Conservation (phyloP, 805 yeast genomes). For the Metschnikowia lunata region DNA sequence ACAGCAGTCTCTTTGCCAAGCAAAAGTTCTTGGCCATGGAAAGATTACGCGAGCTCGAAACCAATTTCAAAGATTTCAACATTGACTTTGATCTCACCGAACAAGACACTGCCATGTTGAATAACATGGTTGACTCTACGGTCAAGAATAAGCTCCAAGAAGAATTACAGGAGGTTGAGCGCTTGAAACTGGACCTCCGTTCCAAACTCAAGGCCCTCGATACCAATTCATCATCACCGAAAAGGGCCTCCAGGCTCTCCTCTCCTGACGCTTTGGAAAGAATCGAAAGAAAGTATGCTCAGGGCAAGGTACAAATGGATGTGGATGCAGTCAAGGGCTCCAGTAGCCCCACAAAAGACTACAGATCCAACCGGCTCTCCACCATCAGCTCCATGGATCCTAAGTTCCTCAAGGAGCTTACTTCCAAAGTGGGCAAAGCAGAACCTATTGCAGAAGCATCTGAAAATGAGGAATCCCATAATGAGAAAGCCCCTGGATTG, state of each 20-base stretch:
- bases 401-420: constrained; percentile 50
- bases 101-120: constrained; percentile 14
- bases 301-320: constrained; percentile 35
- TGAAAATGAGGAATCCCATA: constrained; percentile 14
- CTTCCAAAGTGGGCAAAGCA: constrained; percentile 43
- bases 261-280: constrained; percentile 20
- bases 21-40: constrained; percentile 67
- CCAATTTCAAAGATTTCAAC: constrained; percentile 59
- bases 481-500: constrained; percentile 9
- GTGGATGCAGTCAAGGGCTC: constrained; percentile 12
- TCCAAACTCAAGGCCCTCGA: constrained; percentile 29
- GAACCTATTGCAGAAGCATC: constrained; percentile 29
- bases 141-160: constrained; percentile 36
- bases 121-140: constrained; percentile 26
- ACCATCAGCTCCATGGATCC: constrained; percentile 43
- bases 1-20: constrained; percentile 52
- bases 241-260: constrained; percentile 11
- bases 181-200: constrained; percentile 36
- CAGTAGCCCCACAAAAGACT: constrained; percentile 21
- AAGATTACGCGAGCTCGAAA: constrained; percentile 66
- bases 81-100: constrained; percentile 42
- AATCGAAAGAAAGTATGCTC: constrained; percentile 43
- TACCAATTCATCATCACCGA: constrained; percentile 3
- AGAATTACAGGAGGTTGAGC: constrained; percentile 41
- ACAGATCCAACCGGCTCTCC: constrained; percentile 29